Evolutionary conservation across 108 stramenopile genomes (phyloP), one percentile per base, ranked within the genome.

Genomic region (Nitzschia inconspicua): DNA sequence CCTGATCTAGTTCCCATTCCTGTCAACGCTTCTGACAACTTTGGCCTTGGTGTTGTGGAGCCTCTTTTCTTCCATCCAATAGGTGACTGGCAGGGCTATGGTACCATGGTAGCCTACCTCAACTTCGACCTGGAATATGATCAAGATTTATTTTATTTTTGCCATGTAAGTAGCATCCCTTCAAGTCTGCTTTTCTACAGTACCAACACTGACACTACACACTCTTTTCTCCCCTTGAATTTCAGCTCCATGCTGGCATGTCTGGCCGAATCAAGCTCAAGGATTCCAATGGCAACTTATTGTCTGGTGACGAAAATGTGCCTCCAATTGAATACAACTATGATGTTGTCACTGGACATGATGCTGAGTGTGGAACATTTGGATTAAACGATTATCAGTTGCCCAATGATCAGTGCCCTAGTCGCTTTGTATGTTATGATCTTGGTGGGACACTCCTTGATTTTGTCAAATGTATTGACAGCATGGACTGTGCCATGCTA

Each of bases 81-180:
- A 1, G 72, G 57, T 11, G 84, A 86, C 8, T 95, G 95, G 95
- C 4, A 70, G n/a, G 79, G 47, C 2, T 70, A 60, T 27, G 77
- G 75, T 14, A 35, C 62, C 18, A 91, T 86, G 70, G 76, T 68
- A 27, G 77, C 89, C 8, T 42, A 72, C 24, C 72, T 92, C 18
- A 77, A 68, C 16, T 80, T 92, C 25, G 72, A 71, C 20, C 68
- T 68, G 58, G 68, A 20, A 11, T 77, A 59, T 44, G 53, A 54
- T 4, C 42, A 80, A 59, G 95, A 96, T 62, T 82, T 96, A 27
- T 96, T 96, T 56, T 93, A 93, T 70, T 96, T 94, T 57, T 96
- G 95, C 65, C 95, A 96, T 63, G 84, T 85, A 61, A 64, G 80
- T 77, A 31, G 4, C 10, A 39, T 10, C 37, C 37, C 10, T 39